phyloP scores from a whole-genome alignment of 2,329 filamentous ascomycete genomes.

The Trichophaea hybrida region DNA sequence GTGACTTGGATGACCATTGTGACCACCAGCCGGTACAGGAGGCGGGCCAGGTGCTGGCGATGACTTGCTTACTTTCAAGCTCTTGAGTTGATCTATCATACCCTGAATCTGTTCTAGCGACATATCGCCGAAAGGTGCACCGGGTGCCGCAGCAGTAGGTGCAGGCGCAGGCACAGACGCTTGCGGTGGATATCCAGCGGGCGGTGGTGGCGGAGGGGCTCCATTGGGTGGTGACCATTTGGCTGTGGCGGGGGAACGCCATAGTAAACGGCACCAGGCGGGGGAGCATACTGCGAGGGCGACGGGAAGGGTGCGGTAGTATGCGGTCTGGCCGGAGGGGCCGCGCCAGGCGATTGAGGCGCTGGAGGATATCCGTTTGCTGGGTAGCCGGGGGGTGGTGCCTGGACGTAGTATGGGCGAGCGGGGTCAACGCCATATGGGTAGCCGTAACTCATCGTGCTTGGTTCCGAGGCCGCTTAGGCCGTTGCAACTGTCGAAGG shows the following conservation, averaged over 20 bases:
- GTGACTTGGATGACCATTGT: background rate
- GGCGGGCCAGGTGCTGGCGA: background rate
- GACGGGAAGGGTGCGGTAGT: conserved; percentile 2
- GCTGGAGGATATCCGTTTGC: background rate
- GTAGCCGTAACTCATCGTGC: background rate
- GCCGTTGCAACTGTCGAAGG: background rate
- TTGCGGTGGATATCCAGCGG: background rate
- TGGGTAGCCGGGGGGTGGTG: background rate
- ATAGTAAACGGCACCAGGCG: background rate
- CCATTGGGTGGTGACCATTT: background rate
- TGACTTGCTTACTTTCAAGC: background rate
- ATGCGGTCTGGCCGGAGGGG: conserved; percentile 1
- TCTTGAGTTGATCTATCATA: conserved; percentile 2
- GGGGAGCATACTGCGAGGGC: conserved; percentile 2
- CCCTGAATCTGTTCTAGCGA: background rate
- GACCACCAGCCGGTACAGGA: background rate
- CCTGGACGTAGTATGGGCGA: background rate
- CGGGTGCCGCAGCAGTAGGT: background rate
- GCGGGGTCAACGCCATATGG: background rate
- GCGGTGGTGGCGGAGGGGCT: background rate
- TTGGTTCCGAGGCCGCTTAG: background rate
- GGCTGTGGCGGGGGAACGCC: conserved; percentile 1
- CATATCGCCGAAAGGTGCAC: background rate
- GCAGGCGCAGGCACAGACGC: background rate
- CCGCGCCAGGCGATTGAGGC: background rate